Evolutionary conservation across 768 basidiomycete species (phyloP), one percentile per base, ranked within the genome.

Genomic region (Hemileccinum impolitum): DNA sequence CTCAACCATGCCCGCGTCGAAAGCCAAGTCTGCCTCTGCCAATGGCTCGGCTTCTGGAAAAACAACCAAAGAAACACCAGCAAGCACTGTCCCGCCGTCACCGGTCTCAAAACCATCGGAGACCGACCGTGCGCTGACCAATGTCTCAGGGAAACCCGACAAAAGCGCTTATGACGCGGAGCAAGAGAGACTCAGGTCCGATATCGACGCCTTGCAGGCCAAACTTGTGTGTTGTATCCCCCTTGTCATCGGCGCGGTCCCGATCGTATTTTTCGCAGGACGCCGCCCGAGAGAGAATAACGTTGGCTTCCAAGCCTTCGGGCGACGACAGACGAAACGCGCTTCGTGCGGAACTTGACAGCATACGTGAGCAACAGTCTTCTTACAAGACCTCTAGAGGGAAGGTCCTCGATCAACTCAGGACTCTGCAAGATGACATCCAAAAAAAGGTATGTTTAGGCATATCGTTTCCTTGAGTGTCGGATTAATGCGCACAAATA

Each of bases 81-180:
- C 62, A 15, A 57, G 58, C 57, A 60, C 62, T 0, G 54, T 59
- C n/a, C 57, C 64, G 2, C 47, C 64, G 5, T 67, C 64, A 5
- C 66, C 62, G 6, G 63, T 50, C 31, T 53, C 56, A 2, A 65
- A 62, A 35, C 18, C 41, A 10, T 39, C n/a, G 25, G 64, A 65
- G 18, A 25, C 47, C 14, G 57, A 64, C n/a, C 56, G 28, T n/a
- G 23, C 45, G 17, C 28, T 50, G 17, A 47, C 60, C 9, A 61
- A 69, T 31, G 47, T 61, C 43, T 67, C 74, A 39, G 83, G 79
- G 38, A 89, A 75, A 65, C 94, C 94, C 28, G 94, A 96, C 78
- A 93, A 92, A 70, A 77, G 77, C 41, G 72, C 69, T n/a, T 87
- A 87, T 66, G 90, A 96, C 45, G 78, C 75, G 9, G 93, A 97